phyloP scores from a whole-genome alignment of 257 asterid genomes.

The Solanum arcanum region DNA sequence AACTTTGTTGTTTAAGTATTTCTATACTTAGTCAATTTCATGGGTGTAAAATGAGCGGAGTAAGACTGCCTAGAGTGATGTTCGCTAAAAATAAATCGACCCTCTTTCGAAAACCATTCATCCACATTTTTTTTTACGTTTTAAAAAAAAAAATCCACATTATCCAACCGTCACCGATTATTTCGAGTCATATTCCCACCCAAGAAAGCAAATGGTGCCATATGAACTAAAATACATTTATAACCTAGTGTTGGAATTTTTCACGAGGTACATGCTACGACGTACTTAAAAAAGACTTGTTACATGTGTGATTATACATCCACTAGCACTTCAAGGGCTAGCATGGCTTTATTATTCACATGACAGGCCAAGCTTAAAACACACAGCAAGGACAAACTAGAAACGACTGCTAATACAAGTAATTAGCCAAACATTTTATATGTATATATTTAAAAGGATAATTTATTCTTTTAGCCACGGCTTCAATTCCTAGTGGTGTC shows the following conservation, averaged over 20 bases:
- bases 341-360: not conserved
- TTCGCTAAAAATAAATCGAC: no score
- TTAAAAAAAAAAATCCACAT: not conserved
- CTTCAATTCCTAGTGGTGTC: not conserved
- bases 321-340: not conserved
- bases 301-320: not conserved
- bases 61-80: no score
- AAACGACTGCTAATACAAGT: not conserved
- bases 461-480: not conserved
- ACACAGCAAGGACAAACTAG: not conserved
- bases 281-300: not conserved
- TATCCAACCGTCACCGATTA: not conserved
- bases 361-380: not conserved
- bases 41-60: accelerated
- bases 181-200: not conserved
- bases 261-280: not conserved
- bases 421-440: not conserved
- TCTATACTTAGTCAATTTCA: no score
- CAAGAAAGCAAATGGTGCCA: not conserved
- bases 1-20: no score
- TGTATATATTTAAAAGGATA: not conserved
- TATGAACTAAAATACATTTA: not conserved
- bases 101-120: not conserved
- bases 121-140: not conserved
- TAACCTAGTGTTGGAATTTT: no score